Evolutionary conservation across 441 rosid species (phyloP), one percentile per base, ranked within the genome.

Genomic region (Daphne laureola): DNA sequence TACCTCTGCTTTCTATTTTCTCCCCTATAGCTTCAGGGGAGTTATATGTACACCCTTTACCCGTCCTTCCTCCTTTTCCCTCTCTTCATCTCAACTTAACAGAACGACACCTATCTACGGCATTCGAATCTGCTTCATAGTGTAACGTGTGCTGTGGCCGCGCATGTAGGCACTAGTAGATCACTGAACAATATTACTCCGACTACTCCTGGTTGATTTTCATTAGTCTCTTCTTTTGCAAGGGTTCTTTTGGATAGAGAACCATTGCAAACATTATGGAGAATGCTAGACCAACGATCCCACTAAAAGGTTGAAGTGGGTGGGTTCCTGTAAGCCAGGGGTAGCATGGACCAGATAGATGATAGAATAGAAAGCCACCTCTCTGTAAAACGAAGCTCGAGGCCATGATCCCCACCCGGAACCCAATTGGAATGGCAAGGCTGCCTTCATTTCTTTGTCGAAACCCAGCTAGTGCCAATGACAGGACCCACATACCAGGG

Each of bases 231-330:
- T 67, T 59, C 55, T 26, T 54, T 18, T 46, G 62, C 18, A 46
- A 46, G 53, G 71, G 55, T 41, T 67, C 72, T 64, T 77, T 81
- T 26, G 95, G 96, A 59, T 85, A 82, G 40, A 87, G 67, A 59
- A 70, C 26, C 52, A 78, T 21, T 45, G 99, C 95, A 67, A 90
- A 38, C 49, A 72, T 57, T 18, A 69, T 54, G 62, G 90, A 46
- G 57, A 76, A 78, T 51, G 69, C 70, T 67, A 87, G 55, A 57
- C 99, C 99, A 38, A 87, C 85, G 8, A 74, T 60, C 63, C 97
- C 99, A 41, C 88, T 82, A 45, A 90, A 90, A 49, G 99, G 95
- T 72, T 87, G 85, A 62, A 78, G 80, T 3, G 87, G 88, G 59
- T 67, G 83, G 53, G 67, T 77, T 38, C 90, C 90, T 2, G 81